phyloP scores from a whole-genome alignment of 2,329 filamentous ascomycete genomes.

The Cladophialophora psammophila region DNA sequence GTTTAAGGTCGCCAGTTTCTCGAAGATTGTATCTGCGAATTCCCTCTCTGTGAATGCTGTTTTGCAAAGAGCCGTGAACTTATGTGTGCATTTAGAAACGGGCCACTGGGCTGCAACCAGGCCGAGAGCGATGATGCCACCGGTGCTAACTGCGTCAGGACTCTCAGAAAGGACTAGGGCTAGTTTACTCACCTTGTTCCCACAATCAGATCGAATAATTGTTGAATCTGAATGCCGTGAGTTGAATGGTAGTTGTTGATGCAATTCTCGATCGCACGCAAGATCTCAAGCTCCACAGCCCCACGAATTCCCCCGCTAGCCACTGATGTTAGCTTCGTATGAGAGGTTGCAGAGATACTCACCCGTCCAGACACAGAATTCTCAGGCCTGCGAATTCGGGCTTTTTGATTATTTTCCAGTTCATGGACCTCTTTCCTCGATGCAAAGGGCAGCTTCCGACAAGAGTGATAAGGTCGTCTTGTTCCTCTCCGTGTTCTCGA shows the following conservation, averaged over 20 bases:
- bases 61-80: neutral
- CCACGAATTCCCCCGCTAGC: neutral
- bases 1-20: constrained; percentile 1
- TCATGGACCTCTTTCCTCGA: neutral
- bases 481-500: constrained; percentile 3
- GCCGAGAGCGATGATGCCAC: constrained; percentile 2
- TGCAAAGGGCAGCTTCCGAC: constrained; percentile 1
- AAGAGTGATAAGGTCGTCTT: neutral
- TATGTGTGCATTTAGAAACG: neutral
- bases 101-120: neutral
- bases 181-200: neutral
- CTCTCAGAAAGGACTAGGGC: neutral
- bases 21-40: constrained; percentile 1
- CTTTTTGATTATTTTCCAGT: neutral
- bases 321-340: neutral
- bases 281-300: neutral
- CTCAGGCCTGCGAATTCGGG: neutral
- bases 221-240: neutral
- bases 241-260: constrained; percentile 1
- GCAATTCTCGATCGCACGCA: neutral
- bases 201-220: constrained; percentile 2
- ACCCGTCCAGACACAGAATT: constrained; percentile 7
- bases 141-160: neutral
- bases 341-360: neutral
- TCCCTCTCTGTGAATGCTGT: constrained; percentile 2